Base-by-base conservation (phyloP, 2,329 filamentous ascomycete species). In the Colletotrichum graminicola region DNA sequence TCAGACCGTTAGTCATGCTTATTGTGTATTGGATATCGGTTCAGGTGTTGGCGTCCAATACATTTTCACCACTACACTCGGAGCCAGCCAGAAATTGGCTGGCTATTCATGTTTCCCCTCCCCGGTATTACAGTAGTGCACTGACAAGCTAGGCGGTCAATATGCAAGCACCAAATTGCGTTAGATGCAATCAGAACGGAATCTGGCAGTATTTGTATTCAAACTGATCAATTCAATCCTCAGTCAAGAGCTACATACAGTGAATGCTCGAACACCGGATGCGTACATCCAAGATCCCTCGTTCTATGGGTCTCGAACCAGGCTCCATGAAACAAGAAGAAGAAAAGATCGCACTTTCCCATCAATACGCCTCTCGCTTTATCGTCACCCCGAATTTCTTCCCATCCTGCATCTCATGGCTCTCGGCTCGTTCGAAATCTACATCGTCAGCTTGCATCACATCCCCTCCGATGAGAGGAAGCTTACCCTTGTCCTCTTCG, bases 321-420 rank as follows among this genome's bases (percentile, higher is more conserved):
- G 14, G 34, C 54, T 26, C 12, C 34, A 16, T 12, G 12, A 39
- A 39, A 10, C 7, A 55, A 32, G 18, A n/a, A 21, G 18, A 21
- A 34, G n/a, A 2, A n/a, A 43, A 26, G 11, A 39, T 7, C 1
- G 7, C 14, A 18, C 14, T 1, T 6, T 39, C 21, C 6, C 54
- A 16, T 56, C 21, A 39, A 18, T 11, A 51, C 60, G 23, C 5
- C 45, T 51, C 14, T 41, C 45, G 23, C 16, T 36, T 21, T 3
- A 10, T 41, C 32, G 32, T n/a, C 45, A 39, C 16, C 12, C 34
- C 60, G 26, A 11, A 16, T 21, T 16, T 49, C 16, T 8, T 26
- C 12, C 60, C 59, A 45, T 41, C 54, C 12, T 23, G 52, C 68
- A 71, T 68, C 21, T 71, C 68, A n/a, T 67, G 45, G 6, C 21